phyloP scores from a whole-genome alignment of 768 basidiomycete species.

The Strobilomyces echinocephalus region DNA sequence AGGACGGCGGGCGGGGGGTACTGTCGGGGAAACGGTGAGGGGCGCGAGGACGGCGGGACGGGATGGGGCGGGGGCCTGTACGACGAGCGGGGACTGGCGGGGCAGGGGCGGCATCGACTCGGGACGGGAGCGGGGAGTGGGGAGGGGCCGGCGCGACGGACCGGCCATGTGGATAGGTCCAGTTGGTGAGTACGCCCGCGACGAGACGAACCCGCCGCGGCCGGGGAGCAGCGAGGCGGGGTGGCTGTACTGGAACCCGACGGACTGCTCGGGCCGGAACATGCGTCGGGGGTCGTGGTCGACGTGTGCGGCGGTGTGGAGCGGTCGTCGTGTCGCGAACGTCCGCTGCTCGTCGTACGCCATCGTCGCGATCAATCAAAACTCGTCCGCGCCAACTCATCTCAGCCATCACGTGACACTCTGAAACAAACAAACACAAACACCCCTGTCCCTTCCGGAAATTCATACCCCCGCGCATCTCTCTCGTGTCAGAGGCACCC shows the following conservation, averaged over 20 bases:
- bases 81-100: conserved; percentile 19
- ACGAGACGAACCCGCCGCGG: conserved; percentile 4
- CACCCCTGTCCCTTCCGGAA: conserved; percentile 57
- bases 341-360: conserved; percentile 22
- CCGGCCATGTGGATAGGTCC: conserved; percentile 16
- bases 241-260: conserved; percentile 20
- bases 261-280: conserved; percentile 8
- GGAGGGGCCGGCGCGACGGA: conserved; percentile 26
- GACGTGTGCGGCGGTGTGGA: conserved; percentile 10
- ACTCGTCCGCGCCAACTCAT: not conserved
- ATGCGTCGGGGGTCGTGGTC: conserved; percentile 6
- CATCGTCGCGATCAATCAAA: conserved; percentile 16
- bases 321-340: conserved; percentile 3
- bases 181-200: conserved; percentile 8
- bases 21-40: conserved; percentile 20
- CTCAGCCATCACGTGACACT: conserved; percentile 14
- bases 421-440: conserved; percentile 16
- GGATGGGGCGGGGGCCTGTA: conserved; percentile 30
- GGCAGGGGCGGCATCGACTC: conserved; percentile 21
- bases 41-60: conserved; percentile 27
- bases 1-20: conserved; percentile 17
- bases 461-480: conserved; percentile 78
- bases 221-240: conserved; percentile 3
- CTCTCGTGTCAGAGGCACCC: conserved; percentile 21
- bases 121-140: conserved; percentile 26